Evolutionary conservation across 1,139 yeast genomes (phyloP).

Genomic region (Kurtzmaniella quercitrusa): DNA sequence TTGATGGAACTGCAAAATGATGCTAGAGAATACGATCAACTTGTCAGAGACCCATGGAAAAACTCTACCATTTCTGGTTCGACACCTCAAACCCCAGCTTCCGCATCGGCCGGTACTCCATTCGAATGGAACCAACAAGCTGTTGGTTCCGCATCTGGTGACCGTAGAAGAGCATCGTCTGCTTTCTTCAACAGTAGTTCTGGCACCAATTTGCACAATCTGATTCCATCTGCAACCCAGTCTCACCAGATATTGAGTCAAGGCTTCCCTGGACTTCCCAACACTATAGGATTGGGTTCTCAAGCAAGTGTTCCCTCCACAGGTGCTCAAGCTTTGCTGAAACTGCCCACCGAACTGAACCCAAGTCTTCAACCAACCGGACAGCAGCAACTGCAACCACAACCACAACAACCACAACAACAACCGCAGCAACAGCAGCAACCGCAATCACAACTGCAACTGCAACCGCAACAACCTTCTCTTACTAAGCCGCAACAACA

Average conservation of each 20-base stretch:
- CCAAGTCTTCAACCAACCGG: conserved; percentile 2
- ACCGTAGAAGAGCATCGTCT: conserved; percentile 32
- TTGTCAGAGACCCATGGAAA: conserved; percentile 49
- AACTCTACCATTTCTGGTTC: conserved; percentile 13
- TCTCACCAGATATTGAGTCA: conserved; percentile 9
- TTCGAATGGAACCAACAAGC: conserved; percentile 30
- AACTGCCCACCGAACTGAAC: conserved; percentile 5
- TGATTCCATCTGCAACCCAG: conserved; percentile 5
- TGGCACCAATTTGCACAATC: conserved; percentile 7
- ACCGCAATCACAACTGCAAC: too few relatives aligned
- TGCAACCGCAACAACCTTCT: conserved; percentile 6
- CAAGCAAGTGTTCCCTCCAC: neutral
- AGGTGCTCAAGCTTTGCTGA: neutral
- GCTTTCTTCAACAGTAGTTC: conserved; percentile 26
- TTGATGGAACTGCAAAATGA: conserved; percentile 55
- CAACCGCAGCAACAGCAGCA: conserved; percentile 16
- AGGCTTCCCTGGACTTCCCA: neutral
- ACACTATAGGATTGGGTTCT: neutral
- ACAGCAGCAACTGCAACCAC: conserved; percentile 11
- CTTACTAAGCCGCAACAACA: conserved; percentile 13
- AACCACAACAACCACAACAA: conserved; percentile 13
- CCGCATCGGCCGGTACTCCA: conserved; percentile 21
- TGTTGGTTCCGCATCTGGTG: conserved; percentile 15
- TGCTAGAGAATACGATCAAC: conserved; percentile 47
- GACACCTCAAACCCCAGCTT: conserved; percentile 39